Evolutionary conservation across 352 stramenopile genomes (phyloP), one percentile per base, ranked within the genome.

Genomic region (Globisporangium takayamanum): DNA sequence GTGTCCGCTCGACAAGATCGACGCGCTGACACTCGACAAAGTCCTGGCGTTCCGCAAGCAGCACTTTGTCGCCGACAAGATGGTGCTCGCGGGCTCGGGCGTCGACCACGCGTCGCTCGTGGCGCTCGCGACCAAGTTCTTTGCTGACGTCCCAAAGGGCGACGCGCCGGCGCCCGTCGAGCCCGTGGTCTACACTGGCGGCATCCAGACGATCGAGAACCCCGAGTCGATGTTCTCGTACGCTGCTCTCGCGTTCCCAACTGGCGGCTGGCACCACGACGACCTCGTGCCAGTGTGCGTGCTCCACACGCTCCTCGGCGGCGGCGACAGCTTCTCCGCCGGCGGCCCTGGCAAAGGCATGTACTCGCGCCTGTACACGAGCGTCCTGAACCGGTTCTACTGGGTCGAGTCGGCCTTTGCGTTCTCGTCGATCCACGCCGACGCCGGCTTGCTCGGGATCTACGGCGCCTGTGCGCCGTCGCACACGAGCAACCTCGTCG

Each of bases 291-390:
- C 96, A 0, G 88, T 96, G 39, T 99, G 95, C 57, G 96, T 99
- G 46, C 74, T 99, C 22, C 95, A 99, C 70, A 98, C 96, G 48
- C 74, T 99, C 11, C 70, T 99, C 16, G 97, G 97, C 20, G 97
- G 97, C 25, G 97, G 97, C 30, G 93, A 96, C 63, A 98, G 93
- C 56, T 99, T 99, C 73, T 99, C 96, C 44, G 96, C 97, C 25
- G 97, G 97, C 57, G 97, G 97, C 0, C 97, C 97, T 18, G 97
- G 97, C 46, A 99, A 99, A 72, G 97, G 97, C 56, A 99, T 99
- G 97, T 99, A 99, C 76, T 98, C 95, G 52, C 89, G 97, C 1
- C 82, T 99, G 52, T 99, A 99, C 78, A 94, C 94, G 53, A 89
- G 78, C 66, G 95, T 99, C 48, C 74, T 99, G 22, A 99, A 99